Evolutionary conservation across 495 filamentous ascomycete species (phyloP).

Genomic region (Cudoniella acicularis): DNA sequence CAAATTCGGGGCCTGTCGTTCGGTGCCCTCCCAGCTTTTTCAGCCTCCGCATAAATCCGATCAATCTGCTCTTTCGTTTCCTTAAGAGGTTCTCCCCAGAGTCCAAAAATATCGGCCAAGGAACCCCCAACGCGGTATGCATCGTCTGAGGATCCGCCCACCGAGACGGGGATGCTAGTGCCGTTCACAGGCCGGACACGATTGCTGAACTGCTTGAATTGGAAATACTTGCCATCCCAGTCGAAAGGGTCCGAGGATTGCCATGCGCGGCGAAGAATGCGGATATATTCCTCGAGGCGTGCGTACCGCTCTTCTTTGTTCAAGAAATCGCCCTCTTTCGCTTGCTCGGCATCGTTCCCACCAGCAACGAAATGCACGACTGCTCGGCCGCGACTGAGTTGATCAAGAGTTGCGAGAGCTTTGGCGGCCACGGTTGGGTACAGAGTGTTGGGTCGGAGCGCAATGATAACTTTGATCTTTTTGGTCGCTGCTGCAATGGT

Average conservation of each 20-base stretch:
- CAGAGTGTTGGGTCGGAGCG: slow-evolving; percentile 51
- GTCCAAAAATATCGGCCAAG: slow-evolving; percentile 51
- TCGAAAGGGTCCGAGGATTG: slow-evolving; percentile 47
- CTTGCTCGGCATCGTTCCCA: slow-evolving; percentile 49
- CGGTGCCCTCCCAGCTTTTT: slow-evolving; percentile 39
- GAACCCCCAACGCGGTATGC: slow-evolving; percentile 50
- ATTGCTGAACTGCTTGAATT: slow-evolving; percentile 50
- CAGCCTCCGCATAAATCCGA: slow-evolving; percentile 47
- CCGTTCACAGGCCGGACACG: slow-evolving; percentile 44
- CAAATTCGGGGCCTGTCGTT: slow-evolving; percentile 47
- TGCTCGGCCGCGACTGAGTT: slow-evolving; percentile 45
- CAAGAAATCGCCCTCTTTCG: slow-evolving; percentile 50
- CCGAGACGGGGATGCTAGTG: slow-evolving; percentile 43
- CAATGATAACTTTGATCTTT: slow-evolving; percentile 53
- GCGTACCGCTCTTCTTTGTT: slow-evolving; percentile 48
- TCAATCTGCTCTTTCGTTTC: slow-evolving; percentile 54
- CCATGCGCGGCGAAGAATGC: slow-evolving; percentile 49
- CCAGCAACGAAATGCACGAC: slow-evolving; percentile 56
- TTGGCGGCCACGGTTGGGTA: slow-evolving; percentile 55
- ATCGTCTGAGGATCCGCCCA: slow-evolving; percentile 49
- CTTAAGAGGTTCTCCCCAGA: slow-evolving; percentile 54
- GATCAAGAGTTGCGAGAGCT: slow-evolving; percentile 50
- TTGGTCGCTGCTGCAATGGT: slow-evolving; percentile 49
- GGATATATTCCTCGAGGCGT: slow-evolving; percentile 50
- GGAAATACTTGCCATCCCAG: slow-evolving; percentile 48